Evolutionary conservation across 2,329 filamentous ascomycete species (phyloP).

Genomic region (Fusarium begoniae): DNA sequence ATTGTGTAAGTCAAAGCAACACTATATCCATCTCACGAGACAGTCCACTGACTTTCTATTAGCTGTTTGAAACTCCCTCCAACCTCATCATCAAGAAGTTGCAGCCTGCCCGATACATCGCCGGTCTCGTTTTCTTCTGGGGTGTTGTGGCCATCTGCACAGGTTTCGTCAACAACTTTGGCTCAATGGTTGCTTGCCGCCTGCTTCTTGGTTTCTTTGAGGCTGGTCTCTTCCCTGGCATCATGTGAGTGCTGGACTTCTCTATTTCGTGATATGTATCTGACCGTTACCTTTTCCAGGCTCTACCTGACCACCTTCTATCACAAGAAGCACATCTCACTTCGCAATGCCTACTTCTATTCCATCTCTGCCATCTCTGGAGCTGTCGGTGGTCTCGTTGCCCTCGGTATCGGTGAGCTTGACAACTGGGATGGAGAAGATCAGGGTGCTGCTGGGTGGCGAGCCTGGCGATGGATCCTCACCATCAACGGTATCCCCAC

Average conservation of each 20-base stretch:
- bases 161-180: conserved; percentile 56
- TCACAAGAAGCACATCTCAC: conserved; percentile 66
- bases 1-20: conserved; percentile 50
- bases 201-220: conserved; percentile 50
- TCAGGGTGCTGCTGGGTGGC: conserved; percentile 64
- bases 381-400: conserved; percentile 71
- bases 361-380: conserved; percentile 68
- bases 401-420: conserved; percentile 63
- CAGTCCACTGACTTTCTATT: not conserved
- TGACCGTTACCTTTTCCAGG: not conserved
- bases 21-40: rapidly evolving
- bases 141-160: conserved; percentile 55
- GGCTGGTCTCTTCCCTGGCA: conserved; percentile 61
- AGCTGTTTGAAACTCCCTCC: conserved; percentile 54
- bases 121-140: conserved; percentile 56
- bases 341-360: conserved; percentile 72
- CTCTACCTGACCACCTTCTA: conserved; percentile 71
- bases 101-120: conserved; percentile 58
- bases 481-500: conserved; percentile 59
- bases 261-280: no score
- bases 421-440: conserved; percentile 36
- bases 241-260: conserved; percentile 41
- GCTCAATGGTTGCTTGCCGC: conserved; percentile 55
- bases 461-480: conserved; percentile 75
- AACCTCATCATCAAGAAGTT: conserved; percentile 51